Evolutionary conservation across 148 eudicot species (phyloP).

Genomic region (Nyssa sinensis): DNA sequence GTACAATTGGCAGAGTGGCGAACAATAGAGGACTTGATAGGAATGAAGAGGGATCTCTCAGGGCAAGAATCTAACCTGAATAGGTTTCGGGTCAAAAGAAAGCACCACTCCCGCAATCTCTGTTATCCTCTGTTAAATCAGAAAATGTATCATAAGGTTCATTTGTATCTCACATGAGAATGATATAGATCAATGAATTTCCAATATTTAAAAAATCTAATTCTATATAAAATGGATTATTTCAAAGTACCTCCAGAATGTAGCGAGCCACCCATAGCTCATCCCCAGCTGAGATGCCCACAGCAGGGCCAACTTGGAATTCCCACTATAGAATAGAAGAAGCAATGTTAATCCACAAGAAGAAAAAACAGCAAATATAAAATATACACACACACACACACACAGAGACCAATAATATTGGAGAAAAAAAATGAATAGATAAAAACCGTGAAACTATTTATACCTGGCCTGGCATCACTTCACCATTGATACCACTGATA

Average conservation of each 20-base stretch:
- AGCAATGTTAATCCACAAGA: background rate
- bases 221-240: no score
- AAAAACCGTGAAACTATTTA: background rate
- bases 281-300: constrained; percentile 56
- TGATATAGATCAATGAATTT: background rate
- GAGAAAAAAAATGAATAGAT: background rate
- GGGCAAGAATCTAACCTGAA: constrained; percentile 26
- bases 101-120: constrained; percentile 50
- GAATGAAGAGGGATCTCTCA: background rate
- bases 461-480: constrained; percentile 71
- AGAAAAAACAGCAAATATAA: background rate
- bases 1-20: background rate
- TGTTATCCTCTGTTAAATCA: constrained; percentile 43
- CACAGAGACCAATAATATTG: background rate
- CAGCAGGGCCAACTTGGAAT: constrained; percentile 55
- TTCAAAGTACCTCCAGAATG: constrained; percentile 43
- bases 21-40: background rate
- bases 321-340: constrained; percentile 37
- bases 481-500: constrained; percentile 58
- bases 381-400: background rate
- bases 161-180: background rate
- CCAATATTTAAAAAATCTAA: background rate
- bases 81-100: constrained; percentile 56
- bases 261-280: constrained; percentile 60
- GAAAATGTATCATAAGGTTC: background rate